A percentile compares a stretch with the other conserved stretches of the same genome.
Evolutionary conservation across 768 basidiomycete species (phyloP).

Genomic region (Lactifluus subvellereus): DNA sequence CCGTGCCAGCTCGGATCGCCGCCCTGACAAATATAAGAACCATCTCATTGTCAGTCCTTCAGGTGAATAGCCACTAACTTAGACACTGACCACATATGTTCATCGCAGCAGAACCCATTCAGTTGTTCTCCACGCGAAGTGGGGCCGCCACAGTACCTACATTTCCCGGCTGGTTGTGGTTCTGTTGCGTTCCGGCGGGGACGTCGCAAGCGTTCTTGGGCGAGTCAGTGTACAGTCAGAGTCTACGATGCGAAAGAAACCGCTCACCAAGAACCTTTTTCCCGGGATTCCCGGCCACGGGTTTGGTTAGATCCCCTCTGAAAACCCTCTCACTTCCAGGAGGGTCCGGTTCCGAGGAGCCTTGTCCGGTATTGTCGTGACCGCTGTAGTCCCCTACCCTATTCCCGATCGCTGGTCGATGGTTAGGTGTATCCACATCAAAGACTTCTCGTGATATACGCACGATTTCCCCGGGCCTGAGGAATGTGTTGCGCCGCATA

Average conservation of each 20-base stretch:
- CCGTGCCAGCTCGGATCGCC: not conserved
- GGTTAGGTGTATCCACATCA: not conserved
- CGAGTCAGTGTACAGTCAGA: no score
- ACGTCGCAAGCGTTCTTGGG: no score
- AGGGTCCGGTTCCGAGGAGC: not conserved
- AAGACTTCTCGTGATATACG: not conserved
- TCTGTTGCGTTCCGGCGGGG: no score
- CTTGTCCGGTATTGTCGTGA: not conserved
- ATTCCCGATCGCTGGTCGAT: not conserved
- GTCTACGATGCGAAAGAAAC: no score
- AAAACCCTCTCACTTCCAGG: no score
- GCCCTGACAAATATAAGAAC: not conserved
- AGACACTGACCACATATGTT: not conserved
- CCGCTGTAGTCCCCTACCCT: not conserved
- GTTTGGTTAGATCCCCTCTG: no score
- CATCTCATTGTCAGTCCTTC: not conserved
- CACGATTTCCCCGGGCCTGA: not conserved
- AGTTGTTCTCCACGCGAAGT: no score
- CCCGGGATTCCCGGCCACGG: no score
- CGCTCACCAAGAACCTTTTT: no score
- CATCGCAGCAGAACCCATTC: constrained; percentile 1
- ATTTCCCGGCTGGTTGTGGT: not conserved
- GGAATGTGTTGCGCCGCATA: no score
- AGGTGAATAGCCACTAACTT: not conserved
- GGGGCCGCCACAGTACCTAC: not conserved